Evolutionary conservation across 2,329 filamentous ascomycete species (phyloP), one percentile per base, ranked within the genome.

Genomic region (Epichloe sp.): DNA sequence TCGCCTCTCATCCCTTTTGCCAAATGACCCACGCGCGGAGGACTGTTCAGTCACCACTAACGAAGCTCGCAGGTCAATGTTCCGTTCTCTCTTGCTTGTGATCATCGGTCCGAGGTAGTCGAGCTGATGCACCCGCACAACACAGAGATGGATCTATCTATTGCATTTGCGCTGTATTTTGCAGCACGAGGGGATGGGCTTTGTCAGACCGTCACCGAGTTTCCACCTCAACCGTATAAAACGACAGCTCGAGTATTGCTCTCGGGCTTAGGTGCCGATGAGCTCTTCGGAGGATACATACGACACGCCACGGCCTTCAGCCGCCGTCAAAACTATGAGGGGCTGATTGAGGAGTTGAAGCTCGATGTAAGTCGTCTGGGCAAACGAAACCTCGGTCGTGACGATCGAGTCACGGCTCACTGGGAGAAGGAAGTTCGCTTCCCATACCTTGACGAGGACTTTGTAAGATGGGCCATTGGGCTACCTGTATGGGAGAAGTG

Each of bases 91-190:
- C 86, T 94, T 59, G 86, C 83, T 0, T 63, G 82, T 43, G 73
- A 75, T 2, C 86, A 95, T 59, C 80, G 87, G 54, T 61, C 75
- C 3, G 76, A 75, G 26, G 78, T 98, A 19, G 77, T 90, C 38
- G 76, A 79, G 2, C 73, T 98, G 17, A 96, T 98, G 65, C 76
- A 85, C 58, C 93, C 93, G 0, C 93, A 98, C 67, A 91, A 95
- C 58, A 98, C 93, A 0, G 93, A 98, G 67, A 98, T 98, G 93
- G 93, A 98, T 61, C 74, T 98, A 1, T 98, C 93, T 3, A 98
- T 98, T 59, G 86, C 87, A 0, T 85, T 79, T 59, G 93, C 93
- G 0, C 74, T 98, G n/a, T 97, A 96, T 66, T 98, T 98, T 70
- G 89, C 93, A 5, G 83, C 91, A 0, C 79, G 88, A 40, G 91